Evolutionary conservation across 495 filamentous ascomycete genomes (phyloP).

Genomic region (Usnea hakonensis): DNA sequence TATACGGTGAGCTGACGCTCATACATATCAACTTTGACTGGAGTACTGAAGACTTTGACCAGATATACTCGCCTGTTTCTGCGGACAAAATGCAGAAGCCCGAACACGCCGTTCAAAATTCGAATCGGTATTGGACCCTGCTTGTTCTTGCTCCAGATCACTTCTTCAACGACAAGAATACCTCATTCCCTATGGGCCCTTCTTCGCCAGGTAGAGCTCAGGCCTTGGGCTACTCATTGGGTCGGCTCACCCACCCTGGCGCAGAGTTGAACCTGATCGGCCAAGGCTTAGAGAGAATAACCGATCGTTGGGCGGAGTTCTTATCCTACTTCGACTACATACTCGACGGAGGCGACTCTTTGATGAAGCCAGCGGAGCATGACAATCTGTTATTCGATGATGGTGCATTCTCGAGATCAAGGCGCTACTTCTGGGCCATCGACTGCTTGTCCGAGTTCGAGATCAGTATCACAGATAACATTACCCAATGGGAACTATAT

Average conservation of each 20-base stretch:
- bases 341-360: constrained; percentile 21
- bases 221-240: constrained; percentile 19
- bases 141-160: constrained; percentile 22
- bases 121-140: constrained; percentile 18
- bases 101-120: background rate
- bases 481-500: constrained; percentile 26
- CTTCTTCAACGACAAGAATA: constrained; percentile 23
- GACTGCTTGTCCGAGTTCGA: constrained; percentile 27
- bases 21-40: background rate
- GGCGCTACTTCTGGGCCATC: constrained; percentile 31
- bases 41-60: background rate
- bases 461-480: constrained; percentile 25
- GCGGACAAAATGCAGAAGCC: background rate
- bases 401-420: constrained; percentile 27
- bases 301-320: constrained; percentile 27
- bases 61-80: constrained; percentile 18
- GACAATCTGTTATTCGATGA: constrained; percentile 30
- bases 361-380: constrained; percentile 28
- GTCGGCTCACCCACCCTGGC: constrained; percentile 18
- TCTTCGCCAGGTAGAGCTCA: constrained; percentile 18
- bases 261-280: constrained; percentile 24
- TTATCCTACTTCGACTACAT: constrained; percentile 27
- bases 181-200: constrained; percentile 22
- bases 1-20: constrained; percentile 17
- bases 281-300: constrained; percentile 24